Percentiles rank a stretch among this genome's conserved stretches.
phyloP scores from a whole-genome alignment of 1,139 yeast genomes.

The Kluyveromyces sp. region DNA sequence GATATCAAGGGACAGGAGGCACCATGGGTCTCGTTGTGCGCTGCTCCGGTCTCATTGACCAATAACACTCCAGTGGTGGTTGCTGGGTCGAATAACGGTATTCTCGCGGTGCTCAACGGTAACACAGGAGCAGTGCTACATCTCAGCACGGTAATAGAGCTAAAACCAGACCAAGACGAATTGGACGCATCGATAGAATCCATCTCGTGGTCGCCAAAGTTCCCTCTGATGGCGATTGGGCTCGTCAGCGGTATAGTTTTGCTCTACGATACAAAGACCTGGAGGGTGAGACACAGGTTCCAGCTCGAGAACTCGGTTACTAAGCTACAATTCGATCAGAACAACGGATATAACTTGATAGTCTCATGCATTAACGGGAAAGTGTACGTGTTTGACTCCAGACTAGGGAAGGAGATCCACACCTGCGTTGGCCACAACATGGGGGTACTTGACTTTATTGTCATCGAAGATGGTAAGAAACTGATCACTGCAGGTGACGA shows the following conservation, averaged over 20 bases:
- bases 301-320: slow-evolving; percentile 78
- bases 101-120: slow-evolving; percentile 64
- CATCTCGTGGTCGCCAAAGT: slow-evolving; percentile 66
- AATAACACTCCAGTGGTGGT: slow-evolving; percentile 31
- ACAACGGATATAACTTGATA: slow-evolving; percentile 47
- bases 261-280: slow-evolving; percentile 73
- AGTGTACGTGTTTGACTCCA: slow-evolving; percentile 80
- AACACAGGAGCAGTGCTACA: slow-evolving; percentile 67
- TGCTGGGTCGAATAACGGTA: slow-evolving; percentile 87
- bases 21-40: slow-evolving; percentile 77
- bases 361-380: slow-evolving; percentile 82
- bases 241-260: slow-evolving; percentile 81
- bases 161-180: slow-evolving; percentile 53
- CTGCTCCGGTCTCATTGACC: slow-evolving; percentile 45
- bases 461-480: slow-evolving; percentile 55
- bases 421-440: slow-evolving; percentile 87
- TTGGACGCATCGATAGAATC: slow-evolving; percentile 83
- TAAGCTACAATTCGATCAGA: slow-evolving; percentile 57
- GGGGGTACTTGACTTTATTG: slow-evolving; percentile 82
- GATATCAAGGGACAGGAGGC: slow-evolving; percentile 66
- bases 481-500: slow-evolving; percentile 96
- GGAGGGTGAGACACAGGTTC: slow-evolving; percentile 75
- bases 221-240: slow-evolving; percentile 74
- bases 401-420: slow-evolving; percentile 77
- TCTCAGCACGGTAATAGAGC: slow-evolving; percentile 52